These are phyloP conservation scores for Colletotrichum simmondsii DNA, from an alignment of 2,329 filamentous ascomycete species.

Conservation along the genomic window DNA sequence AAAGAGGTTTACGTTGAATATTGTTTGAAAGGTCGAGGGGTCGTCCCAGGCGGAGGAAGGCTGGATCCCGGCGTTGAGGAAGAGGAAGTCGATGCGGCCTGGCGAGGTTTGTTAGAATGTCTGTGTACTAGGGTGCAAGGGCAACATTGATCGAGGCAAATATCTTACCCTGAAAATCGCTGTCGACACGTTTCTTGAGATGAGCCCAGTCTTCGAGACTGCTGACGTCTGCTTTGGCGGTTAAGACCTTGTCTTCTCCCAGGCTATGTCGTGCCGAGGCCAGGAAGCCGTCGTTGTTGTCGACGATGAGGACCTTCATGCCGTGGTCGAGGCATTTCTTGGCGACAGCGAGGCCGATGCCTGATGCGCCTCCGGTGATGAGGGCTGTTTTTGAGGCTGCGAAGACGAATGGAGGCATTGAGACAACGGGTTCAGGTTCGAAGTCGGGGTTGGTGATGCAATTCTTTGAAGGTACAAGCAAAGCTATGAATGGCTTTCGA, in stretches of 20 bases:
- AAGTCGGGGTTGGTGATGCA: no score
- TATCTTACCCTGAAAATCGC: slow-evolving; percentile 51
- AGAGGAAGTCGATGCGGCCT: slow-evolving; percentile 72
- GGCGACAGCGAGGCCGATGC: slow-evolving; percentile 81
- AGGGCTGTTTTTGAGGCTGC: slow-evolving; percentile 67
- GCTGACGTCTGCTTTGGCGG: slow-evolving; percentile 71
- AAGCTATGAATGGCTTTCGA: no score
- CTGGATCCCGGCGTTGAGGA: slow-evolving; percentile 78
- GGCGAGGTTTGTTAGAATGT: not conserved
- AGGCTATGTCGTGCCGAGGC: slow-evolving; percentile 55
- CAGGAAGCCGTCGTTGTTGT: slow-evolving; percentile 69
- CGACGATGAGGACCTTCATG: slow-evolving; percentile 79
- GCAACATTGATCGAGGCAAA: slow-evolving; percentile 21
- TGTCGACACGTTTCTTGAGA: slow-evolving; percentile 59
- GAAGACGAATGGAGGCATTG: not conserved
- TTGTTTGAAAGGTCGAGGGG: slow-evolving; percentile 67
- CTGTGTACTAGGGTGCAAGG: no score
- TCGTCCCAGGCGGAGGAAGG: slow-evolving; percentile 64
- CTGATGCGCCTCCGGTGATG: slow-evolving; percentile 83
- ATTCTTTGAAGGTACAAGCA: no score
- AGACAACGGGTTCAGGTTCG: no score
- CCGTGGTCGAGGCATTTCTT: slow-evolving; percentile 72
- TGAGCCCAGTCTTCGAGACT: slow-evolving; percentile 67
- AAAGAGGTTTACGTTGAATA: slow-evolving; percentile 74
- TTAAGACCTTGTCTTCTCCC: slow-evolving; percentile 49